Conservation (phyloP, 306 rosid genomes). For the Carpinus fangiana region DNA sequence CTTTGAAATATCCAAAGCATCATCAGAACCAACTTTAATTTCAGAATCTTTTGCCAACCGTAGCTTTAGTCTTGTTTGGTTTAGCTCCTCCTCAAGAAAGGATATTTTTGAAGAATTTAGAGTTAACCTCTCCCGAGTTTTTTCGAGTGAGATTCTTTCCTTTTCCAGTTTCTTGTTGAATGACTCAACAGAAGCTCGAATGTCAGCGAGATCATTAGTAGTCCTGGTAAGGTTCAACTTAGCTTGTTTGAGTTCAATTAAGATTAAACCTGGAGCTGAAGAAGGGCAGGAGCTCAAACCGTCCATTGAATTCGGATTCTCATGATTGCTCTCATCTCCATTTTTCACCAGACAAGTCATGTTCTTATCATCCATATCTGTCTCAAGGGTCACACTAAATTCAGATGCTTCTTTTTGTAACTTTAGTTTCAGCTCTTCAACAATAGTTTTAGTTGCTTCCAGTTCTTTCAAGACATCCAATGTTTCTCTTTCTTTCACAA, state of each 20-base stretch:
- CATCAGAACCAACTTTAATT: slow-evolving; percentile 36
- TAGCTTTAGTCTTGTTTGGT: slow-evolving; percentile 63
- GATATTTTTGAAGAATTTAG: slow-evolving; percentile 61
- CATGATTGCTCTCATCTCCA: slow-evolving; percentile 63
- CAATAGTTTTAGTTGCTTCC: slow-evolving; percentile 42
- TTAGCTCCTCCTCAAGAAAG: slow-evolving; percentile 81
- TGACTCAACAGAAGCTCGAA: slow-evolving; percentile 66
- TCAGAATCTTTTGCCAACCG: slow-evolving; percentile 65
- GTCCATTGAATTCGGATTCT: slow-evolving; percentile 30
- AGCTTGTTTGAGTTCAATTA: slow-evolving; percentile 82
- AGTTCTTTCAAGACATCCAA: slow-evolving; percentile 56
- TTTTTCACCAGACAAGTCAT: slow-evolving; percentile 26
- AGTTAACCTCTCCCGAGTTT: slow-evolving; percentile 70
- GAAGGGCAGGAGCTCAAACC: slow-evolving; percentile 37
- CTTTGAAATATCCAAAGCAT: slow-evolving; percentile 54
- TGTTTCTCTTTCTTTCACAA: slow-evolving; percentile 54
- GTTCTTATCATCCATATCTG: slow-evolving; percentile 16
- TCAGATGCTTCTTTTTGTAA: slow-evolving; percentile 53
- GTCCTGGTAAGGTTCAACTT: slow-evolving; percentile 75
- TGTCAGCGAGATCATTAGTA: slow-evolving; percentile 72
- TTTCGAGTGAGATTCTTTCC: slow-evolving; percentile 73
- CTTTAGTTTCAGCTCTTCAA: slow-evolving; percentile 49
- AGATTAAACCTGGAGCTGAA: slow-evolving; percentile 55
- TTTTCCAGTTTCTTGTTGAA: slow-evolving; percentile 74
- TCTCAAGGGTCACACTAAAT: slow-evolving; percentile 25